phyloP scores from a whole-genome alignment of 768 basidiomycete species.

The Leucosporidium scottii region DNA sequence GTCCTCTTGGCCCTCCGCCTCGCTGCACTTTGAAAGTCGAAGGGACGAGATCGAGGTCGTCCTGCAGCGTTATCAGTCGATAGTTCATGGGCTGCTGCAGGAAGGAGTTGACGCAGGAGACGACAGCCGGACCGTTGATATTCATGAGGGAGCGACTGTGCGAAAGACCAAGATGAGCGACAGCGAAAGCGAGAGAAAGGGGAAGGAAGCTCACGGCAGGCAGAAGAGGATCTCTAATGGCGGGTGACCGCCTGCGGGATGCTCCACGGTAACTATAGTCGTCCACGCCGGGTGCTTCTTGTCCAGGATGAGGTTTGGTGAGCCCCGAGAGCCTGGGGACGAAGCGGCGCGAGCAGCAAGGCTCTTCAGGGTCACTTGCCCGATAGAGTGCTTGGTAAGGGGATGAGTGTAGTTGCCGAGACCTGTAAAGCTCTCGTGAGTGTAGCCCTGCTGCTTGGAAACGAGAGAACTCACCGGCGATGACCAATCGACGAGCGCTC shows the following conservation, averaged over 20 bases:
- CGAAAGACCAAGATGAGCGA: constrained; percentile 10
- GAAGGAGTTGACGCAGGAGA: neutral
- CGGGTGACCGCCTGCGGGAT: neutral
- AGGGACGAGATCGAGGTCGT: constrained; percentile 24
- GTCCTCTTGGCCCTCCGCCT: constrained; percentile 20
- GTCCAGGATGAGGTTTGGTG: neutral
- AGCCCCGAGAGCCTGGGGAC: neutral
- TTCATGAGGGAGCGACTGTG: constrained; percentile 25
- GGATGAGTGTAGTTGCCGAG: constrained; percentile 32
- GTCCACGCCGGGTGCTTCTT: neutral
- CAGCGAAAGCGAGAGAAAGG: neutral
- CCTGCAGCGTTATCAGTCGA: constrained; percentile 20
- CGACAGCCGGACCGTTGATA: constrained; percentile 10
- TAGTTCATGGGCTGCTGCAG: constrained; percentile 3
- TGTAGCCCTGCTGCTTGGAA: too few relatives aligned
- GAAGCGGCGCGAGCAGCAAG: constrained; percentile 16
- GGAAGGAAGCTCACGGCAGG: neutral
- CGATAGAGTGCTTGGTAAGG: constrained; percentile 26
- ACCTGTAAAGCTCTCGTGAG: constrained; percentile 3
- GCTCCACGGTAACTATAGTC: neutral
- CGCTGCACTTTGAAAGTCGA: constrained; percentile 6
- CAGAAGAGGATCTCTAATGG: too few relatives aligned
- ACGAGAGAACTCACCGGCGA: neutral
- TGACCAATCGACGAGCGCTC: constrained; percentile 13
- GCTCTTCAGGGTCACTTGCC: constrained; percentile 21